phyloP scores from a whole-genome alignment of 1,284 basidiomycete genomes.

The Salmacisia buchloeana region DNA sequence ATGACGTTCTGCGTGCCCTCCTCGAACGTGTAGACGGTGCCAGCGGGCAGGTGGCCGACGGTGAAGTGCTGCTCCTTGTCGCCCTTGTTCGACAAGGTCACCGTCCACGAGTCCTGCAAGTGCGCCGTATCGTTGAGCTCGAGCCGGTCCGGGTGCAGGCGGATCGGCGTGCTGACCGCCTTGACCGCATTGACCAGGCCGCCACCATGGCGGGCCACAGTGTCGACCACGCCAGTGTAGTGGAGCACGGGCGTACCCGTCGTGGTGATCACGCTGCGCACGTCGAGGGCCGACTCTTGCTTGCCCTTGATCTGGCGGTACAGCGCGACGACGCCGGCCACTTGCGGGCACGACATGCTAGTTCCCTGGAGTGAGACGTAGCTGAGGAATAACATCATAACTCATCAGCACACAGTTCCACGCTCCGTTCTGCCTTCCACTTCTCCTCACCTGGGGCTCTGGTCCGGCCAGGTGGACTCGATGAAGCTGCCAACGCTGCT shows the following conservation, averaged over 20 bases:
- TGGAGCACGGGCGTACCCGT: slow-evolving; percentile 59
- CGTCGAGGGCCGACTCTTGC: slow-evolving; percentile 48
- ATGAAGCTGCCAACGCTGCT: not conserved
- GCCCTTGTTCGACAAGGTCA: slow-evolving; percentile 35
- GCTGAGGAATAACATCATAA: not conserved
- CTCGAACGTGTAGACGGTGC: slow-evolving; percentile 54
- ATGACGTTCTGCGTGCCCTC: slow-evolving; percentile 41
- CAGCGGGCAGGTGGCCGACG: slow-evolving; percentile 31
- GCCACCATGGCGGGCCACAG: slow-evolving; percentile 63
- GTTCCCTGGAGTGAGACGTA: not conserved
- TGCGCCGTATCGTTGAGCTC: slow-evolving; percentile 65
- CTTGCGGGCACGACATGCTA: not conserved
- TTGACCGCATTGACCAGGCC: slow-evolving; percentile 64
- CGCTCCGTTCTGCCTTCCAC: not conserved
- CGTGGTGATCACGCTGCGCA: slow-evolving; percentile 59
- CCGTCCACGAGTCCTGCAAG: slow-evolving; percentile 20
- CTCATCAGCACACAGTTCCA: not conserved
- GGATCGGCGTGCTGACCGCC: slow-evolving; percentile 58
- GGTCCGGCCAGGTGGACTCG: slow-evolving; percentile 40
- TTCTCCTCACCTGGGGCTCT: too few species aligned
- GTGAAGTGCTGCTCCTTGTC: slow-evolving; percentile 28
- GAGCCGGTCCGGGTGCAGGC: slow-evolving; percentile 61
- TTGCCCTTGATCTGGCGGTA: slow-evolving; percentile 57
- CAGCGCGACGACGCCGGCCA: slow-evolving; percentile 56
- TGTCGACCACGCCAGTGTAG: slow-evolving; percentile 58